Evolutionary conservation across 2,329 filamentous ascomycete genomes (phyloP), one percentile per base, ranked within the genome.

Genomic region (Neurospora crassa): DNA sequence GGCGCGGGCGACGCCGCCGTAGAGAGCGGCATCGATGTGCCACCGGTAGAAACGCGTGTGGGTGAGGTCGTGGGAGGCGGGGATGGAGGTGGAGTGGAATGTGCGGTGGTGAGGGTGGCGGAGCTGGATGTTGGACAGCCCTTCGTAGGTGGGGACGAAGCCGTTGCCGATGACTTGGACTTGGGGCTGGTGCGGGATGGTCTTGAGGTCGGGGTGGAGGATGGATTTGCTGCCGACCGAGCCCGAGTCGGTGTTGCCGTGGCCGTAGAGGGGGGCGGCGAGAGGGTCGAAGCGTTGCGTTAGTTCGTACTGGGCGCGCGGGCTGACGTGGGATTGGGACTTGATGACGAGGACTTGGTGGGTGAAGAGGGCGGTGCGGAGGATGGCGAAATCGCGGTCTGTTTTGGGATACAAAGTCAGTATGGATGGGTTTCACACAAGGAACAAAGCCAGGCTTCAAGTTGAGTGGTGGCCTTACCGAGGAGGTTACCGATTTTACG

Each of bases 141-240:
- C 92, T 78, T 94, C 91, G 76, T 93, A 94, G 41, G 87, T 85
- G 1, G 85, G 79, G 1, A 94, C 85, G 67, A 87, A 85, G 5
- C 92, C 92, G 76, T 94, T 93, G 53, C 92, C 92, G 73, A 94
- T 94, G 70, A 94, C 89, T 77, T 94, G 92, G 1, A 92, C 90
- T 73, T 94, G 91, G 0, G 92, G 91, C 78, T 94, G 92, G 75
- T 92, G 89, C 0, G 92, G 91, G 59, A 94, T 88, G 0, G 92
- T 94, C 82, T 94, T 93, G 20, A 94, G 84, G 76, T 94, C 92
- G 0, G 92, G 92, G 77, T 94, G 91, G 20, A 94, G 85, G 76
- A 94, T 89, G 70, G 84, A 87, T 68, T 84, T 86, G 78, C 37
- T 40, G 86, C 85, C 37, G 29, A 63, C 53, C 12, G 16, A 34